Percentiles rank a stretch among this genome's conserved stretches.
These are phyloP conservation scores for Salinomyces thailandicus DNA, from an alignment of 2,329 filamentous ascomycete genomes.

Conservation along the genomic window DNA sequence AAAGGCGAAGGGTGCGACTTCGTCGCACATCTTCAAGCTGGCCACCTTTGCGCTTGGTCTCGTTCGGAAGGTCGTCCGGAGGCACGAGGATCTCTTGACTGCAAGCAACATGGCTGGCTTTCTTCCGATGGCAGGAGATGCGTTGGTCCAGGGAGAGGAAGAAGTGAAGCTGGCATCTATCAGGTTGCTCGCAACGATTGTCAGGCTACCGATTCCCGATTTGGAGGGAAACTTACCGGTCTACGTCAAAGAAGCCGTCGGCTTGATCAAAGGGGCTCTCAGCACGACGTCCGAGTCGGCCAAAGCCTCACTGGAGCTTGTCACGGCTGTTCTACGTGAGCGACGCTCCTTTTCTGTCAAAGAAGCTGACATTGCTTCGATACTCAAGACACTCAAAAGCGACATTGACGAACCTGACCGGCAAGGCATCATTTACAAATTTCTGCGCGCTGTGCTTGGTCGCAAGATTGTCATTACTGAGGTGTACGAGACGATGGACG, in stretches of 20 bases:
- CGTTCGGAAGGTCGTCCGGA: conserved; percentile 73
- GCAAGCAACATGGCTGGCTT: conserved; percentile 73
- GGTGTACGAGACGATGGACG: conserved; percentile 85
- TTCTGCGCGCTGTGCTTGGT: conserved; percentile 76
- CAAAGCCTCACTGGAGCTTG: conserved; percentile 79
- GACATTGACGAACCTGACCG: conserved; percentile 88
- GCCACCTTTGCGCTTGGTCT: conserved; percentile 80
- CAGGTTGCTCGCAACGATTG: conserved; percentile 71
- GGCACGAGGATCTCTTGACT: conserved; percentile 71
- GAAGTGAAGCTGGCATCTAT: conserved; percentile 86
- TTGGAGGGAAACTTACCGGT: conserved; percentile 63
- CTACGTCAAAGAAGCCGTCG: conserved; percentile 75
- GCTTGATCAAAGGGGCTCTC: conserved; percentile 63
- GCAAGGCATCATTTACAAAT: conserved; percentile 89
- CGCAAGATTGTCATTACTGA: conserved; percentile 75
- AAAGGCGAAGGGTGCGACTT: conserved; percentile 57
- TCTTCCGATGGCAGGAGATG: conserved; percentile 78
- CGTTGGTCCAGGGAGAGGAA: conserved; percentile 72
- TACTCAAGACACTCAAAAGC: conserved; percentile 71
- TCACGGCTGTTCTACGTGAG: conserved; percentile 76
- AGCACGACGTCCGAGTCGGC: conserved; percentile 74
- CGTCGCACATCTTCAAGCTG: conserved; percentile 77
- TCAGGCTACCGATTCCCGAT: conserved; percentile 67
- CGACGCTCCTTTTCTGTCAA: conserved; percentile 64
- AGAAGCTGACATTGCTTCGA: conserved; percentile 69